phyloP scores from a whole-genome alignment of 2,329 filamentous ascomycete species.

The Zarea fungicola region DNA sequence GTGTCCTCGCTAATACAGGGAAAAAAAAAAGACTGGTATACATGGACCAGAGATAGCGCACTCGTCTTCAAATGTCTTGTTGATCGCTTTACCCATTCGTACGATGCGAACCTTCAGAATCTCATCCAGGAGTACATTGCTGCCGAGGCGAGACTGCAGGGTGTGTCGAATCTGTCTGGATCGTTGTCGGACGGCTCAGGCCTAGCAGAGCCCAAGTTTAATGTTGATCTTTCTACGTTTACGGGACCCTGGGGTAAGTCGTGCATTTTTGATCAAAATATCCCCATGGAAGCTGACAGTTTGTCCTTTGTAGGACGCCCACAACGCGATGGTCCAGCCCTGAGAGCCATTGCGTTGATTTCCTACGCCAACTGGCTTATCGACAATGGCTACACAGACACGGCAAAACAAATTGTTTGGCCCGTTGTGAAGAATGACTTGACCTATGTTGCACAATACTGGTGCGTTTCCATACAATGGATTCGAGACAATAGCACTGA shows the following conservation, averaged over 20 bases:
- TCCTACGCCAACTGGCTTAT: slow-evolving; percentile 69
- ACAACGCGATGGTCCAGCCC: slow-evolving; percentile 72
- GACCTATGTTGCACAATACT: slow-evolving; percentile 68
- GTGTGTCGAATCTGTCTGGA: slow-evolving; percentile 65
- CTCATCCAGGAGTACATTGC: slow-evolving; percentile 64
- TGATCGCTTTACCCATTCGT: slow-evolving; percentile 57
- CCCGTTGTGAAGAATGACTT: slow-evolving; percentile 73
- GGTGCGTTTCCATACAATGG: slow-evolving; percentile 32
- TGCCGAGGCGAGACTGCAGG: slow-evolving; percentile 62
- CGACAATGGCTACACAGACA: slow-evolving; percentile 56
- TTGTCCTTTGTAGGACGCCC: slow-evolving; percentile 63
- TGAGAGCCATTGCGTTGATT: slow-evolving; percentile 69
- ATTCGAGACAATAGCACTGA: neutral
- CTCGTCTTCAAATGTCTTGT: slow-evolving; percentile 64
- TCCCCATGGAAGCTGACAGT: no score
- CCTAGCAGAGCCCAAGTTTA: slow-evolving; percentile 70
- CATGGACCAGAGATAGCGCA: slow-evolving; percentile 72
- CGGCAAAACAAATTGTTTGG: slow-evolving; percentile 57
- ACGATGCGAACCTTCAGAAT: slow-evolving; percentile 52
- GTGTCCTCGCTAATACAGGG: no score
- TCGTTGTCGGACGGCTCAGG: slow-evolving; percentile 45
- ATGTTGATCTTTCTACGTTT: slow-evolving; percentile 58
- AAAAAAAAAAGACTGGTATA: slow-evolving; percentile 75
- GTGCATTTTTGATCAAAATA: no score
- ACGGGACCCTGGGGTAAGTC: slow-evolving; percentile 59